These are phyloP conservation scores for Phanerochaete sordida DNA, from an alignment of 768 basidiomycete genomes.

Conservation along the genomic window DNA sequence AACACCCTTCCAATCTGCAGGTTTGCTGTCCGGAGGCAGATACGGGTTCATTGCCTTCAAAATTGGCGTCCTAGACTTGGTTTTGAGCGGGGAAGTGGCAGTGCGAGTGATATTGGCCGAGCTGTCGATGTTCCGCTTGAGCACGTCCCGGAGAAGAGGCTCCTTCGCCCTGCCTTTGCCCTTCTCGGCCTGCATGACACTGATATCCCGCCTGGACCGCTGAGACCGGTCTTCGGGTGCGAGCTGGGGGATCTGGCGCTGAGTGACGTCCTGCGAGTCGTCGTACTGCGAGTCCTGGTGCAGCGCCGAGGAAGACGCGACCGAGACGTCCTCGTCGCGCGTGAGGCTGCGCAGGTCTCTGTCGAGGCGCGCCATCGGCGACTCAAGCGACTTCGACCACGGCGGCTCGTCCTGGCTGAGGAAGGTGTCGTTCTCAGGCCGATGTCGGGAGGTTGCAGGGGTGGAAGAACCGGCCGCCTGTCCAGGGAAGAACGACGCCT, in stretches of 20 bases:
- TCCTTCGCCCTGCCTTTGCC: conserved; percentile 48
- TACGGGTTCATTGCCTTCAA: conserved; percentile 58
- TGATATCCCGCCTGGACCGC: neutral
- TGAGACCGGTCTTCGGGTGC: neutral
- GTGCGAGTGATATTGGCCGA: conserved; percentile 9
- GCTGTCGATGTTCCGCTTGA: conserved; percentile 42
- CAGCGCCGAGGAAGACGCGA: conserved; percentile 19
- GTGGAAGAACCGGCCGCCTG: conserved; percentile 77
- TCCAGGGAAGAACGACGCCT: conserved; percentile 72
- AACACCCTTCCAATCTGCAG: conserved; percentile 66
- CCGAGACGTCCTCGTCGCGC: conserved; percentile 32
- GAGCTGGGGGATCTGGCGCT: conserved; percentile 14
- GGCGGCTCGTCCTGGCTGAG: conserved; percentile 42
- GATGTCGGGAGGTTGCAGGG: conserved; percentile 50
- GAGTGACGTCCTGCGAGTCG: conserved; percentile 22
- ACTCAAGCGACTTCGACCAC: conserved; percentile 74
- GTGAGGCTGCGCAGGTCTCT: conserved; percentile 58
- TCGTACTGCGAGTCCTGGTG: conserved; percentile 19
- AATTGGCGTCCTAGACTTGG: conserved; percentile 57
- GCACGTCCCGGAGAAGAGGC: conserved; percentile 45
- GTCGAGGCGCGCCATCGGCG: conserved; percentile 65
- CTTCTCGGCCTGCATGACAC: conserved; percentile 10
- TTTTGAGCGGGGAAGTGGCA: conserved; percentile 45
- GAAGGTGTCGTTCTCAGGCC: conserved; percentile 34
- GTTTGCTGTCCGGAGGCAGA: conserved; percentile 46